Percentiles rank a stretch among this genome's conserved stretches.
These are phyloP conservation scores for Nemophila menziesii DNA, from an alignment of 257 asterid genomes.

Conservation along the genomic window DNA sequence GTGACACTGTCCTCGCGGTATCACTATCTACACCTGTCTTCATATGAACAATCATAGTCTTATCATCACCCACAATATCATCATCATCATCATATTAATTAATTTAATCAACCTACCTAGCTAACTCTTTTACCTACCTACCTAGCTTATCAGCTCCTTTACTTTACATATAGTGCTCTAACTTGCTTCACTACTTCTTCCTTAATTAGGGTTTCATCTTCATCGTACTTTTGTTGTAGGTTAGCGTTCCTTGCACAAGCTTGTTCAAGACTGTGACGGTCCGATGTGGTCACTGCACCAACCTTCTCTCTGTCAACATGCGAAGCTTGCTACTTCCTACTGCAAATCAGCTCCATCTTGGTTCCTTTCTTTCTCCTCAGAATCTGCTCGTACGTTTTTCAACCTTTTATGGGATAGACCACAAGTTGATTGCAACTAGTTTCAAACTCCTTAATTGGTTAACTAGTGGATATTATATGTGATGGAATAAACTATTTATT, in stretches of 20 bases:
- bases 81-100: too few species aligned
- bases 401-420: too few species aligned
- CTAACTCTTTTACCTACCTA: too few species aligned
- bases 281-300: slow-evolving; percentile 96
- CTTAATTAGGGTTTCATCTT: not conserved
- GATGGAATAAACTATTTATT: not conserved
- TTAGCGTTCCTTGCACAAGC: slow-evolving; percentile 90
- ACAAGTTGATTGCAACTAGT: too few species aligned
- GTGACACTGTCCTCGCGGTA: slow-evolving; percentile 96
- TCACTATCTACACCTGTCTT: not conserved
- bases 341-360: slow-evolving; percentile 71
- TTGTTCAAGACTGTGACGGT: slow-evolving; percentile 94
- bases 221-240: slow-evolving; percentile 25
- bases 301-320: slow-evolving; percentile 89
- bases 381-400: slow-evolving; percentile 54
- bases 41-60: not conserved
- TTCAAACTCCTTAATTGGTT: too few species aligned
- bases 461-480: slow-evolving; percentile 13
- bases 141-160: not conserved
- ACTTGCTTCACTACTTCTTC: not conserved
- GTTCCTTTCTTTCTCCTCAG: slow-evolving; percentile 82
- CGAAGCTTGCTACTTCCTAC: slow-evolving; percentile 69
- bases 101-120: too few species aligned
- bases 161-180: not conserved
- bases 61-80: too few species aligned